Evolutionary conservation across 257 asterid species (phyloP).

Genomic region (Capsicum baccatum): DNA sequence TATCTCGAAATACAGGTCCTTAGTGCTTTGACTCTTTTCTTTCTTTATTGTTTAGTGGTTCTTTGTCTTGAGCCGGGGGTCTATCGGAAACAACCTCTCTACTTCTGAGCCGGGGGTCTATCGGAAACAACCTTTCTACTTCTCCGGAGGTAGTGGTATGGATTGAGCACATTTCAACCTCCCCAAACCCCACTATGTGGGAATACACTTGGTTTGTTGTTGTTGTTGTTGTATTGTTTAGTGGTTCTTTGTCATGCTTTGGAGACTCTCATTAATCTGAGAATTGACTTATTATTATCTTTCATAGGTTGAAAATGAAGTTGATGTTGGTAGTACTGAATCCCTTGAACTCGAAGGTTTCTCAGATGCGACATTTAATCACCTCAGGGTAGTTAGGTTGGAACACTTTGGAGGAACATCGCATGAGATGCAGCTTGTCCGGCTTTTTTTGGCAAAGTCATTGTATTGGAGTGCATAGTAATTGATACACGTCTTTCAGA

Average conservation of each 20-base stretch:
- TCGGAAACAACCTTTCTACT: too few relatives aligned
- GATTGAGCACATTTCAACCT: too few relatives aligned
- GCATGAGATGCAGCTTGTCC: neutral
- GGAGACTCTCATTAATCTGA: neutral
- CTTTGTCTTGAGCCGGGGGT: neutral
- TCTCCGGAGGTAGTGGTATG: too few relatives aligned
- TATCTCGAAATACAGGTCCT: conserved; percentile 19
- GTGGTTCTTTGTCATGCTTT: neutral
- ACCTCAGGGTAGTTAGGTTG: conserved; percentile 18
- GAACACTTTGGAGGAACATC: neutral
- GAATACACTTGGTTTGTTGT: too few relatives aligned
- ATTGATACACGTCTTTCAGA: neutral
- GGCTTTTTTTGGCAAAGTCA: conserved; percentile 6
- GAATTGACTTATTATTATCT: neutral
- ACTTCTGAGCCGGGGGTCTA: too few relatives aligned
- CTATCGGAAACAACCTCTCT: too few relatives aligned
- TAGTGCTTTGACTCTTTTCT: neutral
- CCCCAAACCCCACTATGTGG: too few relatives aligned
- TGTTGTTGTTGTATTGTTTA: neutral
- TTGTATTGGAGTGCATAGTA: neutral
- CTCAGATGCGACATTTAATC: conserved; percentile 3
- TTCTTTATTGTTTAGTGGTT: neutral
- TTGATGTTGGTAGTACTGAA: neutral
- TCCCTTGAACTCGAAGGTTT: neutral
- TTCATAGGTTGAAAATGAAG: neutral